Evolutionary conservation across 1,284 basidiomycete species (phyloP).

Genomic region (Leccinum olivaceoglutinosum): DNA sequence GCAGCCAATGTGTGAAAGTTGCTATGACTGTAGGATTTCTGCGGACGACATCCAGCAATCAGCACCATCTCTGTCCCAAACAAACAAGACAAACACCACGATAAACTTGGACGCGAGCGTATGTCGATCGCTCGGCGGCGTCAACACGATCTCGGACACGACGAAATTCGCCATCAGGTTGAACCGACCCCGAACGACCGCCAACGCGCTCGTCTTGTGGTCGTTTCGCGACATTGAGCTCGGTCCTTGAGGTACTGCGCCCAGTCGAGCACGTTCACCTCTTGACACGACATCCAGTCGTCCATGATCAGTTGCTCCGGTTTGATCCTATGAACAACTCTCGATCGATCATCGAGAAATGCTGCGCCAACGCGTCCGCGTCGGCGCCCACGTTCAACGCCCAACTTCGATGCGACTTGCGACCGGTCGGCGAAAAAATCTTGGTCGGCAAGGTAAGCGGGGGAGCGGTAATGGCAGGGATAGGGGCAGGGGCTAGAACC

Average conservation of each 20-base stretch:
- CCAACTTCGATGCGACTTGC: conserved; percentile 58
- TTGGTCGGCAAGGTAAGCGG: conserved; percentile 29
- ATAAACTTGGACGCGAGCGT: conserved; percentile 76
- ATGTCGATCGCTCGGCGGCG: conserved; percentile 61
- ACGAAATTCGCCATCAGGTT: conserved; percentile 84
- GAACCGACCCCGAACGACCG: conserved; percentile 80
- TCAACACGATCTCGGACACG: conserved; percentile 72
- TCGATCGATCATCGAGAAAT: conserved; percentile 84
- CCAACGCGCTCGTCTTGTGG: conserved; percentile 65
- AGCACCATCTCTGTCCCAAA: conserved; percentile 3
- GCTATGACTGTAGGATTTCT: conserved; percentile 81
- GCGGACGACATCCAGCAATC: conserved; percentile 8
- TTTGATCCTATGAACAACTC: conserved; percentile 82
- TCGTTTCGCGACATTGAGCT: conserved; percentile 50
- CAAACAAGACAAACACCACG: background rate
- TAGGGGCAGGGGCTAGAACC: background rate
- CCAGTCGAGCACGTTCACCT: conserved; percentile 82
- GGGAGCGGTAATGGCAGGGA: conserved; percentile 6
- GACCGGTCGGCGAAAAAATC: conserved; percentile 23
- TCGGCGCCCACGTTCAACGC: conserved; percentile 44
- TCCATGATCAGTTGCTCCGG: conserved; percentile 79
- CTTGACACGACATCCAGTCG: conserved; percentile 59
- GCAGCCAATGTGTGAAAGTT: conserved; percentile 83
- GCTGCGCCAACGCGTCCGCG: conserved; percentile 65
- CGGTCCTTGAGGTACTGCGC: conserved; percentile 74